phyloP scores from a whole-genome alignment of 768 basidiomycete genomes.

The Naganishia onofrii region DNA sequence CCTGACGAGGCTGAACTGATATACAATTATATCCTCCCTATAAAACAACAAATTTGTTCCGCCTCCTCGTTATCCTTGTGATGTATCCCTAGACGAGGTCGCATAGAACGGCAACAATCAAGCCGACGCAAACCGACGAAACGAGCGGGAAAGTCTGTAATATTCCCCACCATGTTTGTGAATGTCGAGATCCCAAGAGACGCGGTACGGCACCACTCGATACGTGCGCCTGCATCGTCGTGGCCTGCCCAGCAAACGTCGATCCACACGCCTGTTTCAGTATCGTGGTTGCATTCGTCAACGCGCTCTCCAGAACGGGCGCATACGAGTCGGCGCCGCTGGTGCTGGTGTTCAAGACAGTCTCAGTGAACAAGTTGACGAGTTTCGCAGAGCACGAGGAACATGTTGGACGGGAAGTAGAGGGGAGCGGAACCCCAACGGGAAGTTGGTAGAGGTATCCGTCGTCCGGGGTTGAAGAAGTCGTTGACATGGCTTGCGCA shows the following conservation, averaged over 20 bases:
- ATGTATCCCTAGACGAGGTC: too few species aligned
- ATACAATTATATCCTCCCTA: too few species aligned
- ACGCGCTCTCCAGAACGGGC: background rate
- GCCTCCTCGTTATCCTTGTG: too few species aligned
- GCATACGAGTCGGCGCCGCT: background rate
- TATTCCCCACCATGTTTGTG: too few species aligned
- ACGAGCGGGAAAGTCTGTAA: too few species aligned
- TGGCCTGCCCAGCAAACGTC: conserved; percentile 11
- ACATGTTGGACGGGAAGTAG: conserved; percentile 15
- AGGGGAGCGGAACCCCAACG: conserved; percentile 20
- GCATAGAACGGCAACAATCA: too few species aligned
- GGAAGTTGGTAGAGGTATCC: conserved; percentile 25
- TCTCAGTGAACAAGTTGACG: conserved; percentile 20
- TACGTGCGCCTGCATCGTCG: conserved; percentile 17
- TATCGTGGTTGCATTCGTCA: background rate
- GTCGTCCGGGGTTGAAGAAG: conserved; percentile 19
- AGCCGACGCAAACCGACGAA: too few species aligned
- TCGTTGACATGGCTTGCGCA: conserved; percentile 18
- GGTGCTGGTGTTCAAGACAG: background rate
- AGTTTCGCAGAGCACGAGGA: conserved; percentile 24
- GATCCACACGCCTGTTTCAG: conserved; percentile 18
- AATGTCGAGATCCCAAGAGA: too few species aligned
- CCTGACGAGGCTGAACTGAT: too few species aligned
- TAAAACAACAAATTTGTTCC: too few species aligned
- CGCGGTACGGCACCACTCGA: background rate